Evolutionary conservation across 1,139 yeast species (phyloP).

Genomic region (Magnusiomyces sp.): DNA sequence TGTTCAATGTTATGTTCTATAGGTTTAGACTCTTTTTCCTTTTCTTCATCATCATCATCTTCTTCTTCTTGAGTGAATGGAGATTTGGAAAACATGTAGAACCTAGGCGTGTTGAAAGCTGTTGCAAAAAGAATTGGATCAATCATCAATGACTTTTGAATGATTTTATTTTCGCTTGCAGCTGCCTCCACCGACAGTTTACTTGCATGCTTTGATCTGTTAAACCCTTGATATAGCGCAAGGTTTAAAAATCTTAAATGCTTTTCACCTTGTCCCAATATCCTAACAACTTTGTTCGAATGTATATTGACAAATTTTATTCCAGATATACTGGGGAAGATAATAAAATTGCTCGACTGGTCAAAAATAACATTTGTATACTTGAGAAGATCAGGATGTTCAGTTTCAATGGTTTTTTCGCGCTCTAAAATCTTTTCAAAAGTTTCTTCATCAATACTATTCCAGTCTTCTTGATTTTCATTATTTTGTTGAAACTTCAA

Average conservation of each 20-base stretch:
- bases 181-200: conserved; percentile 33
- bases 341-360: conserved; percentile 30
- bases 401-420: conserved; percentile 24
- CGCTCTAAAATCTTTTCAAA: conserved; percentile 27
- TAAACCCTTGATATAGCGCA: conserved; percentile 29
- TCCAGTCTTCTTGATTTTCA: neutral
- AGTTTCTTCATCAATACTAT: conserved; percentile 24
- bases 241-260: conserved; percentile 24
- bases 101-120: conserved; percentile 27
- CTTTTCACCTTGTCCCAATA: conserved; percentile 34
- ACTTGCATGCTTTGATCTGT: conserved; percentile 19
- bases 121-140: conserved; percentile 35
- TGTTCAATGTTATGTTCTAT: too few species aligned
- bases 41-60: conserved; percentile 18
- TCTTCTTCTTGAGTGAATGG: conserved; percentile 19
- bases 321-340: conserved; percentile 34
- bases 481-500: neutral
- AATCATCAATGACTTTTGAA: conserved; percentile 29
- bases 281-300: conserved; percentile 26
- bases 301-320: conserved; percentile 32
- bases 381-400: conserved; percentile 11
- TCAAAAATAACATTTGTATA: conserved; percentile 30
- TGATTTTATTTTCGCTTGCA: conserved; percentile 34
- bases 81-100: conserved; percentile 32
- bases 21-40: too few species aligned